A percentile compares a stretch with the other conserved stretches of the same genome.
phyloP scores from a whole-genome alignment of 805 yeast species.

The Lachancea nothofagi region DNA sequence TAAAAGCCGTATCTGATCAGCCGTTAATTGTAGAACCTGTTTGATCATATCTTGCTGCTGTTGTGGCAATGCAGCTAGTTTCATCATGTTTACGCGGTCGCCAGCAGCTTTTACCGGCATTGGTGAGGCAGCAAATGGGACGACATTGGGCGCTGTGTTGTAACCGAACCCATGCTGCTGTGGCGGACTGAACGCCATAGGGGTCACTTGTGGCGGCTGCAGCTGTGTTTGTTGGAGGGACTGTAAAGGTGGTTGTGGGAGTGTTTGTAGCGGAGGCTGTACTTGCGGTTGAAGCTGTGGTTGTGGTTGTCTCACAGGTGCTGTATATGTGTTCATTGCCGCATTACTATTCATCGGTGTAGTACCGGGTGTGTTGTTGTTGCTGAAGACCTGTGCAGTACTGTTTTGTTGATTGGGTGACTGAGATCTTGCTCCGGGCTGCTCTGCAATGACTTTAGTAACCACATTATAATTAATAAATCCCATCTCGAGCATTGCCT shows the following conservation, averaged over 20 bases:
- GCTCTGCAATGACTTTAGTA: slow-evolving; percentile 41
- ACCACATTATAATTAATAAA: slow-evolving; percentile 64
- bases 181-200: too few species aligned
- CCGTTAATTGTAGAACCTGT: slow-evolving; percentile 8
- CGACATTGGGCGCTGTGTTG: slow-evolving; percentile 6
- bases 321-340: slow-evolving; percentile 11
- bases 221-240: background rate
- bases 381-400: slow-evolving; percentile 3
- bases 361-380: slow-evolving; percentile 7
- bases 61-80: slow-evolving; percentile 46
- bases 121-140: slow-evolving; percentile 11
- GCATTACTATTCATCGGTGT: slow-evolving; percentile 12
- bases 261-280: background rate
- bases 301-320: slow-evolving; percentile 12
- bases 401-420: slow-evolving; percentile 1
- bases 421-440: slow-evolving; percentile 13
- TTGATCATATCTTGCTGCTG: slow-evolving; percentile 52
- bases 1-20: slow-evolving; percentile 9
- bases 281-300: slow-evolving; percentile 11
- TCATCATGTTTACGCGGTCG: slow-evolving; percentile 40
- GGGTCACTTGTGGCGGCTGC: background rate
- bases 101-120: slow-evolving; percentile 30
- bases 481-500: slow-evolving; percentile 72
- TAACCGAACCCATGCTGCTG: slow-evolving; percentile 5
- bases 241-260: background rate